Conservation (phyloP, 352 stramenopile genomes). For the Aphanomyces euteiches region DNA sequence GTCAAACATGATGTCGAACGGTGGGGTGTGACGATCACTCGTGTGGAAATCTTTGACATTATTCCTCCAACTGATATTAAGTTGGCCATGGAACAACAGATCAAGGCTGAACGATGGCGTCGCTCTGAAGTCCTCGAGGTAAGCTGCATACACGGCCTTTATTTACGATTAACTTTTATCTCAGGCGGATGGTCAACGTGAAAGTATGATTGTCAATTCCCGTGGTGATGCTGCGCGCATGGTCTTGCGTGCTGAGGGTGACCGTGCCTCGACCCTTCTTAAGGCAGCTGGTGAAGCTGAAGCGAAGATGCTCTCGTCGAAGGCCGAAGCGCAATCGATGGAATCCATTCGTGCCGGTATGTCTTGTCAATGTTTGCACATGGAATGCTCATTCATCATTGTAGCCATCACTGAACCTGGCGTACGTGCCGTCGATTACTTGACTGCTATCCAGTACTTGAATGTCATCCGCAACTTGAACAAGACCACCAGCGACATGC, state of each 20-base stretch:
- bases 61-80: constrained; percentile 38
- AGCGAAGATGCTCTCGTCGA: constrained; percentile 36
- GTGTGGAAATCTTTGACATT: constrained; percentile 45
- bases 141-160: not conserved
- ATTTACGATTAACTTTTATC: not conserved
- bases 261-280: constrained; percentile 33
- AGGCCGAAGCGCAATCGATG: constrained; percentile 38
- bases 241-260: constrained; percentile 37
- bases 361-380: not conserved
- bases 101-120: constrained; percentile 37
- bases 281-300: constrained; percentile 35
- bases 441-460: constrained; percentile 38
- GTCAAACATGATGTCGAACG: constrained; percentile 37
- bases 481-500: constrained; percentile 7
- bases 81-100: constrained; percentile 40
- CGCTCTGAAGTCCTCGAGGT: constrained; percentile 36
- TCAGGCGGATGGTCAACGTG: constrained; percentile 37
- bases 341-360: constrained; percentile 33
- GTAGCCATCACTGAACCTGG: constrained; percentile 35
- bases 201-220: constrained; percentile 36
- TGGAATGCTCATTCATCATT: not conserved
- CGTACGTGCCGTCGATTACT: constrained; percentile 35
- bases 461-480: constrained; percentile 31
- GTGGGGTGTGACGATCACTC: constrained; percentile 40
- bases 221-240: constrained; percentile 35